These are phyloP conservation scores for Aspergillus tamarii DNA, from an alignment of 2,329 filamentous ascomycete species.

Conservation along the genomic window DNA sequence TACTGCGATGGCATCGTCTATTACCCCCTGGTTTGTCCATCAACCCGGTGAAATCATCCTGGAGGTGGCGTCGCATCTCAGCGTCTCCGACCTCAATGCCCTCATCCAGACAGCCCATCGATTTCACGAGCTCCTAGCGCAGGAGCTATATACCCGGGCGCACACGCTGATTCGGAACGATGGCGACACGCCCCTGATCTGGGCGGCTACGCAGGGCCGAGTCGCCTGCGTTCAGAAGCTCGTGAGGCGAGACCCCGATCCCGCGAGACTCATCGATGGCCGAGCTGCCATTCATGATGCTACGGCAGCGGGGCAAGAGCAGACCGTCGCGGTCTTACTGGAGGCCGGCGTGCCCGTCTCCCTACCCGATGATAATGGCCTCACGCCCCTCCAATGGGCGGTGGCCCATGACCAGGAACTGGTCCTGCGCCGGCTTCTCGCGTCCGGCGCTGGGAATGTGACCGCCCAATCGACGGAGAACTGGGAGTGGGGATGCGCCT, in stretches of 20 bases:
- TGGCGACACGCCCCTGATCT: slow-evolving; percentile 3
- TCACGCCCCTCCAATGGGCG: not conserved
- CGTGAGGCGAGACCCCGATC: not conserved
- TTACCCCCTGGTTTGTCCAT: not conserved
- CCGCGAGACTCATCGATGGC: not conserved
- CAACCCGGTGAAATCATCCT: slow-evolving; percentile 9
- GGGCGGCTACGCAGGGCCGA: not conserved
- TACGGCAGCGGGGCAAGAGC: not conserved
- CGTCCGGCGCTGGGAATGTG: slow-evolving; percentile 4
- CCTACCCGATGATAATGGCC: not conserved
- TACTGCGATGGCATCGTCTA: not conserved
- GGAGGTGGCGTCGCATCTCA: slow-evolving; percentile 1
- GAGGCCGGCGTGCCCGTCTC: slow-evolving; percentile 1
- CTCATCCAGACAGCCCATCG: slow-evolving; percentile 6
- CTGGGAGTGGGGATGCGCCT: slow-evolving; percentile 1
- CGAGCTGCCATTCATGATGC: not conserved
- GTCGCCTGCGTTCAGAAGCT: slow-evolving; percentile 2
- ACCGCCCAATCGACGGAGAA: not conserved
- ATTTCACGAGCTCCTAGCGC: not conserved
- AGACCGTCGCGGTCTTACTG: not conserved
- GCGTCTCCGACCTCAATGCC: slow-evolving; percentile 5
- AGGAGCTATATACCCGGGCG: not conserved
- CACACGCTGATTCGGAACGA: not conserved
- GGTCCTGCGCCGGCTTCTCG: not conserved
- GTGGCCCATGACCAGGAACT: not conserved